A percentile compares a stretch with the other conserved stretches of the same genome.
These are phyloP conservation scores for Nematocida sp. DNA, from an alignment of 371 early-diverging fungal genomes.

Conservation along the genomic window DNA sequence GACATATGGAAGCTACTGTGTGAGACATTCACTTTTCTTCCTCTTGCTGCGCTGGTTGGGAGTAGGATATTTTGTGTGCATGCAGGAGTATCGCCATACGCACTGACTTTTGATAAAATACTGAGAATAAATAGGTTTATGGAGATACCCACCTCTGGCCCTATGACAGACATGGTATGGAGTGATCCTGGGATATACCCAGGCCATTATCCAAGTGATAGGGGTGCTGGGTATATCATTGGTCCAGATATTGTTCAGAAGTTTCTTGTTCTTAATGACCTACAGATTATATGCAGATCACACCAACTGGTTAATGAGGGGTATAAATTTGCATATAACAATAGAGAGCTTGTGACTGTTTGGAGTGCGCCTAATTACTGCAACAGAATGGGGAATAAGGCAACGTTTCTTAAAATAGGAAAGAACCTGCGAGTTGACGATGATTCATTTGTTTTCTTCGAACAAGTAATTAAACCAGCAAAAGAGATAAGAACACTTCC, in stretches of 20 bases:
- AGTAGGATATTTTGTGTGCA: slow-evolving; percentile 69
- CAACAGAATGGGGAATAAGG: slow-evolving; percentile 69
- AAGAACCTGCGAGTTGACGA: slow-evolving; percentile 57
- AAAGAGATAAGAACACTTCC: slow-evolving; percentile 48
- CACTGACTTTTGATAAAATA: slow-evolving; percentile 64
- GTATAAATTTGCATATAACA: slow-evolving; percentile 67
- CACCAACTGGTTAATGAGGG: slow-evolving; percentile 71
- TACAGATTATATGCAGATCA: slow-evolving; percentile 67
- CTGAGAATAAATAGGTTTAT: slow-evolving; percentile 64
- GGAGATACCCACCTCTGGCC: slow-evolving; percentile 44
- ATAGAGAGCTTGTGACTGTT: slow-evolving; percentile 67
- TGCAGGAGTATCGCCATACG: slow-evolving; percentile 70
- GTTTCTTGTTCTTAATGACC: slow-evolving; percentile 67
- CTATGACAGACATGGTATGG: slow-evolving; percentile 68
- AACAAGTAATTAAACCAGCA: slow-evolving; percentile 40
- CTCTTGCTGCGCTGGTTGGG: slow-evolving; percentile 66
- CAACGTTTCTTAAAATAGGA: slow-evolving; percentile 62
- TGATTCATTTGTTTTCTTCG: slow-evolving; percentile 61
- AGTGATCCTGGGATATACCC: slow-evolving; percentile 66
- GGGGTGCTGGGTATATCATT: slow-evolving; percentile 68
- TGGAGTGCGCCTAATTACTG: slow-evolving; percentile 71
- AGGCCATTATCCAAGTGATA: slow-evolving; percentile 63
- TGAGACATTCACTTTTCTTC: slow-evolving; percentile 67
- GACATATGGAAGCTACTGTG: slow-evolving; percentile 64
- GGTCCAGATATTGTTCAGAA: slow-evolving; percentile 66